Evolutionary conservation across 169 alveolate species (phyloP).

Genomic region (Eimeria nieschulzi): DNA sequence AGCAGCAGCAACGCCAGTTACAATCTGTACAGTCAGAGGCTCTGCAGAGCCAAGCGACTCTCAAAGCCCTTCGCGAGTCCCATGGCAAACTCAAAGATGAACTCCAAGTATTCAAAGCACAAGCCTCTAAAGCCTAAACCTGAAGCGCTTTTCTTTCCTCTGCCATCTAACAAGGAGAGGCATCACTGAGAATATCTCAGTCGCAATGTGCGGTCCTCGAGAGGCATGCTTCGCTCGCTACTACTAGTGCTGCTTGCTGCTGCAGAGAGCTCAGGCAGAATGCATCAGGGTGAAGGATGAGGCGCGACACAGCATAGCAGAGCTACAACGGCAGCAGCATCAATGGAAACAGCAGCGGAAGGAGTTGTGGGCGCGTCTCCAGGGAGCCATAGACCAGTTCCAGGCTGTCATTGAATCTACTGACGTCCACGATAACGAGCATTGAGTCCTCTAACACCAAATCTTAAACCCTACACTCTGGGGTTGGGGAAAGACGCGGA

Average conservation of each 20-base stretch:
- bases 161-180: not conserved
- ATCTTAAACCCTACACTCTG: not conserved
- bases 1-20: conserved; percentile 40
- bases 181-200: not conserved
- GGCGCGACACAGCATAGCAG: conserved; percentile 11
- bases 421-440: not conserved
- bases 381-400: not conserved
- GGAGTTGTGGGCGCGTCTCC: not conserved
- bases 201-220: not conserved
- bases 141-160: not conserved
- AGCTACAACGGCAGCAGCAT: conserved; percentile 57
- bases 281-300: conserved; percentile 33
- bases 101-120: not conserved
- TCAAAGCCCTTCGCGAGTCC: conserved; percentile 25
- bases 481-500: too few species aligned
- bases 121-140: conserved; percentile 4
- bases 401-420: not conserved
- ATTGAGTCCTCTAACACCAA: not conserved
- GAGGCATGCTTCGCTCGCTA: not conserved
- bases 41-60: not conserved
- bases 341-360: conserved; percentile 37
- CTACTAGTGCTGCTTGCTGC: not conserved
- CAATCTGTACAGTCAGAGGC: conserved; percentile 35
- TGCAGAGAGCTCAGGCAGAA: conserved; percentile 15
- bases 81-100: conserved; percentile 33